Base-by-base conservation (phyloP, 495 filamentous ascomycete species). In the Lophium mytilinum region DNA sequence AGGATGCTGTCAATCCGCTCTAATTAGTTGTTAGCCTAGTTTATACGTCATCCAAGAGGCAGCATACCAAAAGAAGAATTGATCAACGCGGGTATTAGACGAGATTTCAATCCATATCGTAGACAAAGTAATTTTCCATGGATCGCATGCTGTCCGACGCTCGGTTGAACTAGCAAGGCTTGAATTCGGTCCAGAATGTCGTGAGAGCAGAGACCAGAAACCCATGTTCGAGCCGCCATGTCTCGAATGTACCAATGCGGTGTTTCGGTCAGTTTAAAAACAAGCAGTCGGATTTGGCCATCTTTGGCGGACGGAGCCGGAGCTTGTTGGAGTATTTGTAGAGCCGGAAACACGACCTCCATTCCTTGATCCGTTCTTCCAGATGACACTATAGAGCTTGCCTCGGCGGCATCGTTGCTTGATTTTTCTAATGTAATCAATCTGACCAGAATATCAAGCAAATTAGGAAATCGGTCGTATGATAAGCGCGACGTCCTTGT, bases 211-310 rank as follows among this genome's bases (percentile, higher is more conserved):
- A 53, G 50, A 10, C 54, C 57, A 30, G 43, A n/a, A 80, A 81
- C 51, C 77, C 9, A 64, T 15, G 91, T 87, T 40, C 87, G 80
- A 5, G 92, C 90, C 12, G 92, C 88, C 58, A 95, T 90, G 65
- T 96, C 90, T 53, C 93, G 79, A 18, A 97, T 84, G 62, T 88
- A 84, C 93, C 91, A 97, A 14, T 90, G 77, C 1, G 78, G 76
- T 59, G 86, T 91, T n/a, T 77, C 79, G 33, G 91, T 73, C 37
- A 88, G 81, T 37, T 67, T 64, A 9, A 70, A 62, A 33, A 90
- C 76, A 18, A 74, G 70, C 37, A 62, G 61, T 49, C 72, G 67
- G 11, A 88, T 74, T 1, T 70, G 66, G 12, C 68, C 64, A 34
- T 67, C 63, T 9, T 75, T 19, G 15, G 55, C 69, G 17, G 77